Evolutionary conservation across 2,329 filamentous ascomycete species (phyloP).

Genomic region (Pseudogymnoascus sp.): DNA sequence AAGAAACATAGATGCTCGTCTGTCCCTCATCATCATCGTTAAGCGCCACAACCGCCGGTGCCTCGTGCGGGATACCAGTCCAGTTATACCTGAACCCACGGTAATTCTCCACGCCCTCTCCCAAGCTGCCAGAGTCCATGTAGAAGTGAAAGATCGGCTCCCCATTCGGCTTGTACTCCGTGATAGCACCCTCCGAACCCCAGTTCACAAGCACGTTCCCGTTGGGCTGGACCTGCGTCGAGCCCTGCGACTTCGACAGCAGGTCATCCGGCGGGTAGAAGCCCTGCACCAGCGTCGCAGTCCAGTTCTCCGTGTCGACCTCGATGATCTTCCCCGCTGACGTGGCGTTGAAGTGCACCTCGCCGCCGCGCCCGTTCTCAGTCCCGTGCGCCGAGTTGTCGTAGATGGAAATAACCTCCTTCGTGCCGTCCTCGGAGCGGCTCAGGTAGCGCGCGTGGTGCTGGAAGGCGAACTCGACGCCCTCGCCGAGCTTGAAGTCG

Average conservation of each 20-base stretch:
- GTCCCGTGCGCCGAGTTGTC: conserved; percentile 19
- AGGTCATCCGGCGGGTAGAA: conserved; percentile 19
- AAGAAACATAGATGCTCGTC: conserved; percentile 41
- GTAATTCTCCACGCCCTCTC: conserved; percentile 30
- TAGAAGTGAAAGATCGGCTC: conserved; percentile 32
- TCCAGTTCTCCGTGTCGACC: conserved; percentile 16
- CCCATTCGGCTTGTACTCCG: conserved; percentile 24
- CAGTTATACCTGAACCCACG: conserved; percentile 33
- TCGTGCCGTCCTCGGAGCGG: conserved; percentile 16
- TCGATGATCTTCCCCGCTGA: conserved; percentile 20
- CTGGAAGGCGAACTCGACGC: conserved; percentile 41
- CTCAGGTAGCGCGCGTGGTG: conserved; percentile 37
- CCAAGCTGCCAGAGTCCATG: conserved; percentile 27
- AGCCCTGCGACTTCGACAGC: conserved; percentile 18
- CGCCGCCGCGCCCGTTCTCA: conserved; percentile 11
- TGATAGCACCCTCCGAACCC: conserved; percentile 18
- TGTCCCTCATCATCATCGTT: conserved; percentile 22
- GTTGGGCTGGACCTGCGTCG: conserved; percentile 18
- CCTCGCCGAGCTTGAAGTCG: conserved; percentile 33
- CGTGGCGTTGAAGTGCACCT: conserved; percentile 12
- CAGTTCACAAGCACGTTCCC: conserved; percentile 21
- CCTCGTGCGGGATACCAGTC: conserved; percentile 30
- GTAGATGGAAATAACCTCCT: conserved; percentile 18
- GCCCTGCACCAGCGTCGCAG: conserved; percentile 14
- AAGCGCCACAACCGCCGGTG: conserved; percentile 31